Base-by-base conservation (phyloP, 768 basidiomycete genomes). In the Macrocybe gigantea region DNA sequence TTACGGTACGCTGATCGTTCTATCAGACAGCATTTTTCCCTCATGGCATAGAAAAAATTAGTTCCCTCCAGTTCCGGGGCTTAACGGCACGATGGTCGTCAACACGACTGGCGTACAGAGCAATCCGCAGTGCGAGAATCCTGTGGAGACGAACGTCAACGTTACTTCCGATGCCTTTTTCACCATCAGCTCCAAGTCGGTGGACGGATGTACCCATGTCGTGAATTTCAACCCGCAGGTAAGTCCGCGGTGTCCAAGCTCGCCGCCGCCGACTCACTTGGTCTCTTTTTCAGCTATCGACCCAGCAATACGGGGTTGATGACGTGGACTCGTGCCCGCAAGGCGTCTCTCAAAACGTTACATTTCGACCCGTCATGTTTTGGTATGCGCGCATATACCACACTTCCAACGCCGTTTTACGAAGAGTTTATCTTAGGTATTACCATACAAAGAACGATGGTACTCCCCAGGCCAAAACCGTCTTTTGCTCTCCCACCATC, bases 321-420 rank as follows among this genome's bases (percentile, higher is more conserved):
- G 53, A 58, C 13, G 68, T 71, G 22, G 22, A 22, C 1, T 53
- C 68, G 7, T 72, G 69, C 45, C 57, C 57, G n/a, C 57, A 53
- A 52, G 65, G 67, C 49, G 49, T 55, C 42, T 33, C 49, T 52
- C 5, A 44, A 7, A 55, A 64, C 33, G 49, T 71, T 31, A 54
- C 66, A 34, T 63, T 73, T 31, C 74, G 70, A 33, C 81, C 84
- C 6, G 80, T 85, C 38, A 73, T 85, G 65, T 87, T 85, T 55
- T 87, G 83, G 83, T 84, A 61, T 9, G 63, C 47, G n/a, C 11
- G 2, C 11, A 11, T 41, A 15, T 41, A 2, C 31, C 1, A 9
- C 40, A 44, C 8, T 8, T 33, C 32, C n/a, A n/a, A 11, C 14
- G 15, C 38, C 13, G 41, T 47, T 11, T 32, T 33, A 7, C 43